A percentile compares a stretch with the other conserved stretches of the same genome.
phyloP scores from a whole-genome alignment of 345 rosid species.

The Trapa incisa region DNA sequence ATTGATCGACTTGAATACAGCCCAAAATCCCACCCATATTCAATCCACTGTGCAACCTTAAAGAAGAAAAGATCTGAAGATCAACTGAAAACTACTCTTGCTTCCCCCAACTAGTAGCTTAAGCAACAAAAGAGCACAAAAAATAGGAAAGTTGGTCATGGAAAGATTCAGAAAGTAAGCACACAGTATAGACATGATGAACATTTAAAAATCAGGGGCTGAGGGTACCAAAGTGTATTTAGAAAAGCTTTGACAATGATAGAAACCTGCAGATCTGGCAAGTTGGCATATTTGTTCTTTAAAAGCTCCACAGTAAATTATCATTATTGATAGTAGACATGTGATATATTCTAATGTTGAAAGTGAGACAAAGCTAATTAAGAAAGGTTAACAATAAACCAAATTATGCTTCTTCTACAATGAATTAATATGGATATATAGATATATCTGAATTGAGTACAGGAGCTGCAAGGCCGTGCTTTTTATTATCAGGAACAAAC shows the following conservation, averaged over 20 bases:
- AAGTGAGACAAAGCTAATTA: background rate
- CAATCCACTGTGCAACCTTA: conserved; percentile 2
- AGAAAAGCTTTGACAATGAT: background rate
- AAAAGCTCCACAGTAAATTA: background rate
- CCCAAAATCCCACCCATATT: conserved; percentile 27
- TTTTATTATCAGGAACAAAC: no score
- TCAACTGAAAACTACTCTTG: background rate
- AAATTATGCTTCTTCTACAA: no score
- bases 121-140: background rate
- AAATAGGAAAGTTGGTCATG: no score
- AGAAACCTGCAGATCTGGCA: background rate
- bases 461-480: no score
- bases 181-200: background rate
- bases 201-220: background rate
- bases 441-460: no score
- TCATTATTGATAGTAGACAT: background rate
- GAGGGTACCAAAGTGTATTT: background rate
- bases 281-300: background rate
- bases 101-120: background rate
- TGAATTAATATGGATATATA: no score
- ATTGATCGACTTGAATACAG: conserved; percentile 27
- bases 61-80: background rate
- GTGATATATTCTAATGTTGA: background rate
- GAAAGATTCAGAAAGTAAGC: background rate
- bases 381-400: background rate